Conservation (phyloP, 2,329 filamentous ascomycete species). For the Fusarium sp. region DNA sequence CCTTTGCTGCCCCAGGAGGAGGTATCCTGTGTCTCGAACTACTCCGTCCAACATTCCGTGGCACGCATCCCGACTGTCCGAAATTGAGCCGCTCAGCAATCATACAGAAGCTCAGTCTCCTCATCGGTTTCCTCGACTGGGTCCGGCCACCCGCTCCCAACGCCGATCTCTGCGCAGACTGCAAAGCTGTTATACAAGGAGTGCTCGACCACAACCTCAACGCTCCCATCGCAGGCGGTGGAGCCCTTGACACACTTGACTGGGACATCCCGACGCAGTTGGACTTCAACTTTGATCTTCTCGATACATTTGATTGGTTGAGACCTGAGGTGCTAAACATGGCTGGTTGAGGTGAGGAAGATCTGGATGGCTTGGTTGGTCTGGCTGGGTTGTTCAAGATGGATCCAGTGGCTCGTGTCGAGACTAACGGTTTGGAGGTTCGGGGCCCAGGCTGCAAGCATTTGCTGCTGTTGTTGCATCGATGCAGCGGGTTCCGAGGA, state of each 20-base stretch:
- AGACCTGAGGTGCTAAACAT: constrained; percentile 33
- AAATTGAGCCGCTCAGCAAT: constrained; percentile 59
- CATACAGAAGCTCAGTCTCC: constrained; percentile 62
- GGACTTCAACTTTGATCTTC: constrained; percentile 59
- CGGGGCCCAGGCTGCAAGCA: constrained; percentile 43
- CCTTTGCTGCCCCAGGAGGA: constrained; percentile 60
- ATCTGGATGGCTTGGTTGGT: constrained; percentile 41
- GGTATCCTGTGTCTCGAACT: constrained; percentile 64
- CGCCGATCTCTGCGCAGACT: constrained; percentile 58
- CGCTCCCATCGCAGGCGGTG: constrained; percentile 41
- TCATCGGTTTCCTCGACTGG: constrained; percentile 64
- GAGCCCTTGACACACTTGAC: constrained; percentile 45
- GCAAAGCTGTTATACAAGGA: constrained; percentile 60
- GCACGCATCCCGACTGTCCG: constrained; percentile 48
- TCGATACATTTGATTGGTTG: constrained; percentile 63
- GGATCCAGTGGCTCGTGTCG: constrained; percentile 51
- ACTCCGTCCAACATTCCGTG: constrained; percentile 55
- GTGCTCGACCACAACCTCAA: constrained; percentile 63
- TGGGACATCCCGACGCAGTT: constrained; percentile 50
- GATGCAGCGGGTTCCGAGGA: constrained; percentile 25
- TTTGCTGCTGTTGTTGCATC: constrained; percentile 42
- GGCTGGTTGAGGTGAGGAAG: constrained; percentile 25
- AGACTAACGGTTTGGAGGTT: constrained; percentile 53
- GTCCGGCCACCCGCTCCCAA: constrained; percentile 61
- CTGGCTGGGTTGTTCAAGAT: constrained; percentile 45